These are phyloP conservation scores for Acacia confusa DNA, from an alignment of 306 rosid genomes.

Conservation along the genomic window DNA sequence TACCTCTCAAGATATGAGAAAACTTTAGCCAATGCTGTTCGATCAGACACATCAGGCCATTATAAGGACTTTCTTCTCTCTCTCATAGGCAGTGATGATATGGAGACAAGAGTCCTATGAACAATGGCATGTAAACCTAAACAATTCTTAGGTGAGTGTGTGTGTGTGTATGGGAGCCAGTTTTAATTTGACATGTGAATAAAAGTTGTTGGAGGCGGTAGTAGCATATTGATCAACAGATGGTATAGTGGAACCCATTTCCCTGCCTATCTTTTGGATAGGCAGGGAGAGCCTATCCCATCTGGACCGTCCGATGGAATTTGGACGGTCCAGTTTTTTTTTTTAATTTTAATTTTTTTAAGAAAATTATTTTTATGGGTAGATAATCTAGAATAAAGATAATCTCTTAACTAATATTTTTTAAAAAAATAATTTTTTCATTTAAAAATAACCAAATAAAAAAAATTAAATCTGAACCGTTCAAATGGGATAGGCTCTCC, in stretches of 20 bases:
- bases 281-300: too few species aligned
- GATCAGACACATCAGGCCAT: conserved; percentile 75
- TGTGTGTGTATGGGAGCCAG: not conserved
- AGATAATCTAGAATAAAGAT: too few species aligned
- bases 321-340: too few species aligned
- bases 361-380: too few species aligned
- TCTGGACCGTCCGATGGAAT: too few species aligned
- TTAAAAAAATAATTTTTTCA: too few species aligned
- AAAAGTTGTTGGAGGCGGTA: not conserved
- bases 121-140: not conserved
- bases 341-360: too few species aligned
- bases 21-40: conserved; percentile 61
- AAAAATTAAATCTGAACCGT: too few species aligned
- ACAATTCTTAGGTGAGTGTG: not conserved
- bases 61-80: conserved; percentile 64
- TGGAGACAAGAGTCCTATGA: not conserved
- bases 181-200: not conserved
- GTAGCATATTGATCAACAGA: not conserved
- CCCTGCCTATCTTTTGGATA: too few species aligned
- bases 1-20: conserved; percentile 53
- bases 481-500: too few species aligned
- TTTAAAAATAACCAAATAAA: too few species aligned
- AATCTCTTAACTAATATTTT: too few species aligned
- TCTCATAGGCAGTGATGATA: conserved; percentile 58
- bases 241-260: not conserved